A percentile compares a stretch with the other conserved stretches of the same genome.
phyloP scores from a whole-genome alignment of 495 filamentous ascomycete species.

The Neohortaea acidophila region DNA sequence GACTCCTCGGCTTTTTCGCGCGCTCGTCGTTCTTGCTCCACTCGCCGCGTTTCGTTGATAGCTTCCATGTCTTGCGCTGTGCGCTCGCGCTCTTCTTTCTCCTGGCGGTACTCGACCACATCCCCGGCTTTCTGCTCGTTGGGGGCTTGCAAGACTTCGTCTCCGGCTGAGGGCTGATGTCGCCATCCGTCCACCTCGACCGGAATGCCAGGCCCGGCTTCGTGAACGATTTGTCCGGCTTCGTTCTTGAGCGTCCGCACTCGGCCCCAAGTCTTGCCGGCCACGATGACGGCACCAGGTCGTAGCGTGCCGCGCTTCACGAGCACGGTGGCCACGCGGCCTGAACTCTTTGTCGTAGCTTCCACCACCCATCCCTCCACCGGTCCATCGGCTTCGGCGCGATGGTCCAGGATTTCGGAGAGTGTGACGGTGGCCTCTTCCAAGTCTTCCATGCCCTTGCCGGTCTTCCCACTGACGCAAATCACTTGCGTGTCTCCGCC shows the following conservation, averaged over 20 bases:
- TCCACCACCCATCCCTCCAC: constrained; percentile 93
- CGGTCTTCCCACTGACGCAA: constrained; percentile 82
- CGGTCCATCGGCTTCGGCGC: constrained; percentile 58
- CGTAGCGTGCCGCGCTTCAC: constrained; percentile 75
- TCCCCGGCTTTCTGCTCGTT: constrained; percentile 64
- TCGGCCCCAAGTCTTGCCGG: constrained; percentile 70
- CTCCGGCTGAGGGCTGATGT: constrained; percentile 77
- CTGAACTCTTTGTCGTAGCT: constrained; percentile 73
- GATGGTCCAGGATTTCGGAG: constrained; percentile 77
- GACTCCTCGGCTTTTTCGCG: constrained; percentile 27
- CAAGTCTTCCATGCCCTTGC: constrained; percentile 76
- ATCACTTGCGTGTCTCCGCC: constrained; percentile 92
- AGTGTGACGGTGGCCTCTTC: constrained; percentile 77
- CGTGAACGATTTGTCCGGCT: constrained; percentile 52
- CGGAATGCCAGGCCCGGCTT: constrained; percentile 75
- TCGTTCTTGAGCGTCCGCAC: constrained; percentile 75
- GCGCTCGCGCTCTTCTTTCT: constrained; percentile 43
- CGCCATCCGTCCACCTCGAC: constrained; percentile 91
- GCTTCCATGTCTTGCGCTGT: constrained; percentile 55
- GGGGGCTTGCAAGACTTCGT: constrained; percentile 67
- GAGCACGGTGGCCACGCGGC: constrained; percentile 77
- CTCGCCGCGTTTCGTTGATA: constrained; percentile 55
- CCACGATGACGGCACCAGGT: constrained; percentile 70
- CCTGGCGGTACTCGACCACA: constrained; percentile 62
- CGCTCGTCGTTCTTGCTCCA: constrained; percentile 44